A percentile compares a stretch with the other conserved stretches of the same genome.
Evolutionary conservation across 2,329 filamentous ascomycete species (phyloP).

Genomic region (Arthroderma sp.): DNA sequence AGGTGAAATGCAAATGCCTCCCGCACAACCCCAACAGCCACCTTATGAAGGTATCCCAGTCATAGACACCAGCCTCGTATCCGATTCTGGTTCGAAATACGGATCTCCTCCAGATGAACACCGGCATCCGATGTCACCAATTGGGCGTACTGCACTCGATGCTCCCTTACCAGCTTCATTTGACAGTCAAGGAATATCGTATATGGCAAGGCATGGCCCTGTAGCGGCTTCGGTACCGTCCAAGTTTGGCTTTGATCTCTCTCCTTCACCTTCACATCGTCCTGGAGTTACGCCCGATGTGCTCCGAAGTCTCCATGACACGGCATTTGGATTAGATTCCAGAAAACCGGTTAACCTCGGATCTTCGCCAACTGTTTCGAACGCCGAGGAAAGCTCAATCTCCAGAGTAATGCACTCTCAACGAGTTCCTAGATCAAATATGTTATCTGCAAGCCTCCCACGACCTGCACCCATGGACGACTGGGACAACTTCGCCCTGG

Average conservation of each 20-base stretch:
- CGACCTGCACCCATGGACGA: constrained; percentile 40
- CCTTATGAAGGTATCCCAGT: constrained; percentile 39
- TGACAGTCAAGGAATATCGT: constrained; percentile 88
- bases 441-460: constrained; percentile 49
- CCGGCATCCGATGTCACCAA: constrained; percentile 67
- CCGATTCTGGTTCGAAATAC: constrained; percentile 51
- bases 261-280: constrained; percentile 59
- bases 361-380: constrained; percentile 47
- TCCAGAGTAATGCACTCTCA: constrained; percentile 52
- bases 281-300: constrained; percentile 52
- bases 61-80: constrained; percentile 46
- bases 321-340: constrained; percentile 58
- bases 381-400: constrained; percentile 52
- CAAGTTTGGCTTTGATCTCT: constrained; percentile 66
- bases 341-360: constrained; percentile 43
- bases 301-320: constrained; percentile 49
- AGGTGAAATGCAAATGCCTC: constrained; percentile 30
- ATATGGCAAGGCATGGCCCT: constrained; percentile 76
- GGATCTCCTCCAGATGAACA: constrained; percentile 73
- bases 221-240: constrained; percentile 87
- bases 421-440: constrained; percentile 46
- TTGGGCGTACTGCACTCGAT: constrained; percentile 68
- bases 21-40: constrained; percentile 15
- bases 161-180: constrained; percentile 88
- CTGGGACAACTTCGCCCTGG: constrained; percentile 60